Percentiles rank a stretch among this genome's conserved stretches.
Conservation (phyloP, 1,284 basidiomycete genomes). For the Trichosporon sp. region DNA sequence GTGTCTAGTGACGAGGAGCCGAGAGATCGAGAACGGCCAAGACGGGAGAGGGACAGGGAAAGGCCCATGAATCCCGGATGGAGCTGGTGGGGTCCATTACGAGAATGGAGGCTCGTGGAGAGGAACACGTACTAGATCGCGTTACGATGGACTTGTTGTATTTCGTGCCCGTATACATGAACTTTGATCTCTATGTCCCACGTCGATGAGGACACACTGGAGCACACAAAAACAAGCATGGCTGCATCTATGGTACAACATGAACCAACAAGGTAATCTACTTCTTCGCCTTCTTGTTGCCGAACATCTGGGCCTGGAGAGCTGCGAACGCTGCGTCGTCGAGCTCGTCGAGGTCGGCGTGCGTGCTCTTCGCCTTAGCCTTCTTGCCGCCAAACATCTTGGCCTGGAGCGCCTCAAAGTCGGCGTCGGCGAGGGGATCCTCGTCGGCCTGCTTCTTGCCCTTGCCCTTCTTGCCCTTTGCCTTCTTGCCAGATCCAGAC, state of each 20-base stretch:
- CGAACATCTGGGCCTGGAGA: constrained; percentile 43
- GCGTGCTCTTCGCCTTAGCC: constrained; percentile 11
- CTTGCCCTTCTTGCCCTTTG: constrained; percentile 24
- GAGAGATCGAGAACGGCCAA: neutral
- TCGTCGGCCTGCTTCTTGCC: constrained; percentile 14
- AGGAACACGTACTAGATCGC: constrained; percentile 20
- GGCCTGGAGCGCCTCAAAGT: constrained; percentile 40
- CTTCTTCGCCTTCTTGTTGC: constrained; percentile 17
- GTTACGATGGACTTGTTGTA: neutral
- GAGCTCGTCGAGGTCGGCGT: constrained; percentile 32
- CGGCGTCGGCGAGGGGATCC: constrained; percentile 31
- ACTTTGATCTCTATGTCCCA: too few species aligned
- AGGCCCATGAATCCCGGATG: constrained; percentile 20
- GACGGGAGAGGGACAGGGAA: neutral
- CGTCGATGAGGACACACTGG: too few species aligned
- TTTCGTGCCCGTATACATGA: neutral
- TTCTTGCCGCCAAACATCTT: constrained; percentile 37
- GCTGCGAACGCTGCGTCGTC: constrained; percentile 43
- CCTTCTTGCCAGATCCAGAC: constrained; percentile 20
- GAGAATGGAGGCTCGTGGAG: constrained; percentile 40
- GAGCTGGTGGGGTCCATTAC: constrained; percentile 47
- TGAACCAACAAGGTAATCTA: neutral
- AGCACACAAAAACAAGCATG: too few species aligned
- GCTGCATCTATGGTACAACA: constrained; percentile 1
- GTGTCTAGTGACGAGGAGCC: constrained; percentile 6